A percentile compares a stretch with the other conserved stretches of the same genome.
Evolutionary conservation across 495 filamentous ascomycete genomes (phyloP).

Genomic region (Aspergillus asperescens): DNA sequence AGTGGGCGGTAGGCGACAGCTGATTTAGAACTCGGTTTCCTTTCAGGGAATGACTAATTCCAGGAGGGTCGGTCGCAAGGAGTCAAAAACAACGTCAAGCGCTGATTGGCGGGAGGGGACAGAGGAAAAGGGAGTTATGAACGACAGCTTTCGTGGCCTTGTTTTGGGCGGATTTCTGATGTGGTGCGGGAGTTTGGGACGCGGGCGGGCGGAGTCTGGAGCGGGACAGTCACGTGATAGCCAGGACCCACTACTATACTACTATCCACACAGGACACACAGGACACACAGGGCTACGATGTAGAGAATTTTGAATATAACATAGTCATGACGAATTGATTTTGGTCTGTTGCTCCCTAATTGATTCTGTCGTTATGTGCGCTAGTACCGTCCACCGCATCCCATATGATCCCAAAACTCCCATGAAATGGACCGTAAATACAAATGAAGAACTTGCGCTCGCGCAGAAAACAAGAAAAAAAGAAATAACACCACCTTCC

Average conservation of each 20-base stretch:
- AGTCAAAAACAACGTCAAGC: conserved; percentile 26
- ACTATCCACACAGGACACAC: not conserved
- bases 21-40: conserved; percentile 16
- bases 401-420: conserved; percentile 13
- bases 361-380: conserved; percentile 4
- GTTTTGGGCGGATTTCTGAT: conserved; percentile 19
- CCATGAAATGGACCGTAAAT: conserved; percentile 13
- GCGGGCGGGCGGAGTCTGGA: not conserved
- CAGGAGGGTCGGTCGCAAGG: conserved; percentile 15
- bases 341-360: not conserved
- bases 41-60: conserved; percentile 28
- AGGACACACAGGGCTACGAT: not conserved
- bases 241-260: not conserved
- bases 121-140: conserved; percentile 43
- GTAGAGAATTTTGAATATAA: not conserved
- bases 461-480: not conserved
- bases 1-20: conserved; percentile 25
- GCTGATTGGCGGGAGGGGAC: conserved; percentile 38
- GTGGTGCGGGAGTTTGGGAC: conserved; percentile 1
- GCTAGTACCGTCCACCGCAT: not conserved
- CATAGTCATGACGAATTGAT: not conserved
- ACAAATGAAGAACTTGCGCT: conserved; percentile 8
- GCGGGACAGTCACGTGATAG: conserved; percentile 23
- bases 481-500: conserved; percentile 3
- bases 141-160: conserved; percentile 37